Evolutionary conservation across 1,284 basidiomycete species (phyloP).

Genomic region (Ceratorhiza oryzae-sativae): DNA sequence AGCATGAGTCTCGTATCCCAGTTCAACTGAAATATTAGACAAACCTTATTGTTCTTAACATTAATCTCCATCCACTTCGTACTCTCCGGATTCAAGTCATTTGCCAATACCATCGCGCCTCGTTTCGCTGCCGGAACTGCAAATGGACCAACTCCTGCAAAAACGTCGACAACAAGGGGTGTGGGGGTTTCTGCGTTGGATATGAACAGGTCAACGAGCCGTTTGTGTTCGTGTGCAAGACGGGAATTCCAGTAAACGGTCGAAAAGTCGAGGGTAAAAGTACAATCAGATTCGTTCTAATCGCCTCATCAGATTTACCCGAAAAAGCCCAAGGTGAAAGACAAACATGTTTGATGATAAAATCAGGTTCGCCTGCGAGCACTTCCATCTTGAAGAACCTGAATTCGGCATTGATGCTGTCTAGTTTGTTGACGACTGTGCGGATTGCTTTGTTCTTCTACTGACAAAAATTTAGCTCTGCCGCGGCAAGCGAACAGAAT

Average conservation of each 20-base stretch:
- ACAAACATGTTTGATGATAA: constrained; percentile 81
- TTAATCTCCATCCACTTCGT: constrained; percentile 82
- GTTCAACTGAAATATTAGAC: constrained; percentile 34
- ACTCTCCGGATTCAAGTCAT: constrained; percentile 93
- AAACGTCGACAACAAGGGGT: constrained; percentile 80
- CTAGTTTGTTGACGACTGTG: constrained; percentile 96
- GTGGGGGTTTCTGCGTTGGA: constrained; percentile 60
- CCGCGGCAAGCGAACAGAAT: background rate
- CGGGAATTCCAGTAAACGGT: constrained; percentile 99
- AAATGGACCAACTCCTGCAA: constrained; percentile 98
- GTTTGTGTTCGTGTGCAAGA: constrained; percentile 88
- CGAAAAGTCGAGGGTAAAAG: constrained; percentile 93
- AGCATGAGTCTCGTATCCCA: background rate
- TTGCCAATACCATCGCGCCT: constrained; percentile 87
- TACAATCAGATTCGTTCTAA: constrained; percentile 85
- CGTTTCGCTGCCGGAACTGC: constrained; percentile 92
- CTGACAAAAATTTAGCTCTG: constrained; percentile 19
- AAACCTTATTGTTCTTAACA: constrained; percentile 74
- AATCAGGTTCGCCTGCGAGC: constrained; percentile 88
- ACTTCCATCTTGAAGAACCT: constrained; percentile 98
- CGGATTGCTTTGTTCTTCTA: constrained; percentile 84
- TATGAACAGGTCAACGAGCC: constrained; percentile 73
- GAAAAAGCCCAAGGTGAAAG: constrained; percentile 1
- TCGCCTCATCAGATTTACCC: background rate
- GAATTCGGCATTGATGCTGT: constrained; percentile 86